Base-by-base conservation (phyloP, 768 basidiomycete genomes). In the Calocera viscosa region DNA sequence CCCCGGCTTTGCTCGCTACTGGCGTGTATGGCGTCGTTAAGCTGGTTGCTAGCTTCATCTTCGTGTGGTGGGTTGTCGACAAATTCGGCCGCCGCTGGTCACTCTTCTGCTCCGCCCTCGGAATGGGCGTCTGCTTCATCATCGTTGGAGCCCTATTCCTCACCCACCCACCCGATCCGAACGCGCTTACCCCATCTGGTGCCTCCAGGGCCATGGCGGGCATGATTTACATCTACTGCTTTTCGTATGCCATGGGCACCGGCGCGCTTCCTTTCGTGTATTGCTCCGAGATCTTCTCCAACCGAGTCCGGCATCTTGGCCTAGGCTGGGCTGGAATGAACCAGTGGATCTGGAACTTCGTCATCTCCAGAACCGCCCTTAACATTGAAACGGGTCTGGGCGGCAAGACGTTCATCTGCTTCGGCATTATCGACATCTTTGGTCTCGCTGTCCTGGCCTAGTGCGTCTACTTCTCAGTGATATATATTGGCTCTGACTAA, bases 141-240 rank as follows among this genome's bases (percentile, higher is more conserved):
- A 89, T 92, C 76, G 83, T 92, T 70, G 91, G 90, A n/a, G 87
- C 90, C 17, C 82, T 92, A 68, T 82, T 91, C 74, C 90, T 90
- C 78, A 86, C 86, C 1, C 84, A 89, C 74, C 88, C 89, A 2
- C 82, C 84, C 0, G 79, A 80, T 1, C 70, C 75, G 1, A 71
- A 67, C 11, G 68, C 26, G 22, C 7, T 26, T 10, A 60, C 53
- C 10, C 53, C 53, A 7, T 60, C 53, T 30, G 11, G 14, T 10
- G 53, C 53, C 22, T 60, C 53, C 30, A 12, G 53, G 11, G 53
- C 53, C 10, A 60, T 60, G 53, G 53, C 53, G 14, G 53, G 53
- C 53, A 28, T 60, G 26, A 60, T 60, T 19, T 60, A 60, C 30
- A 2, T 60, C 53, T 60, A 60, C 30, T 60, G 53, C 53, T 60